Percentiles rank a stretch among this genome's conserved stretches.
phyloP scores from a whole-genome alignment of 495 filamentous ascomycete species.

The Neurospora africana region DNA sequence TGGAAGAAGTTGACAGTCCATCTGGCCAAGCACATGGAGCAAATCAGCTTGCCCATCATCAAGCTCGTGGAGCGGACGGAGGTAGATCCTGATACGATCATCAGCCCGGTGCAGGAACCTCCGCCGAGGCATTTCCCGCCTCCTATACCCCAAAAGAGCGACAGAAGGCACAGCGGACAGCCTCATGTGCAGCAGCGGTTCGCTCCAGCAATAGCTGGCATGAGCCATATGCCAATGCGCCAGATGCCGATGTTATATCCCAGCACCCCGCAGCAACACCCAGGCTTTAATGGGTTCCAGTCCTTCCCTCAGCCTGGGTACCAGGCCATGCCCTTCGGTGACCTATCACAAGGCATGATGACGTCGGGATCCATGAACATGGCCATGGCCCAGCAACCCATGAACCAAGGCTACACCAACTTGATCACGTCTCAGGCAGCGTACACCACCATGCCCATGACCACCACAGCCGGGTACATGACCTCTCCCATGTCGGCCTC shows the following conservation, averaged over 20 bases:
- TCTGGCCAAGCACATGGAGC: slow-evolving; percentile 94
- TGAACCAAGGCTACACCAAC: not conserved
- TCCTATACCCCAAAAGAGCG: slow-evolving; percentile 18
- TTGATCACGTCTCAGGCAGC: slow-evolving; percentile 1
- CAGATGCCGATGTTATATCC: slow-evolving; percentile 11
- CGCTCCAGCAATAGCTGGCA: not conserved
- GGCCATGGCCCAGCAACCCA: not conserved
- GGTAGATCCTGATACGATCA: slow-evolving; percentile 49
- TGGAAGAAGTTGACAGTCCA: slow-evolving; percentile 96
- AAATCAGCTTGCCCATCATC: slow-evolving; percentile 78
- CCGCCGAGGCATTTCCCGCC: slow-evolving; percentile 29
- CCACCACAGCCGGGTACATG: slow-evolving; percentile 1
- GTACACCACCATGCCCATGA: slow-evolving; percentile 1
- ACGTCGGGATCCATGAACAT: slow-evolving; percentile 7
- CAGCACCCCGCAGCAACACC: not conserved
- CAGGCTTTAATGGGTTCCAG: slow-evolving; percentile 1
- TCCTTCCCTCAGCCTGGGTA: not conserved
- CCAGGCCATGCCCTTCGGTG: not conserved
- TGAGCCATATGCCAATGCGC: slow-evolving; percentile 3
- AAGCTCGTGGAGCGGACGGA: slow-evolving; percentile 54
- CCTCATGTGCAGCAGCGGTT: slow-evolving; percentile 1
- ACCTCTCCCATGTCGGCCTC: not conserved
- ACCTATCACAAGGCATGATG: slow-evolving; percentile 10
- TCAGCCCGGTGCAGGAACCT: slow-evolving; percentile 51
- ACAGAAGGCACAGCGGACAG: slow-evolving; percentile 17